Conservation (phyloP, 176 grass and related monocot species). For the Phoenix dactylifera region DNA sequence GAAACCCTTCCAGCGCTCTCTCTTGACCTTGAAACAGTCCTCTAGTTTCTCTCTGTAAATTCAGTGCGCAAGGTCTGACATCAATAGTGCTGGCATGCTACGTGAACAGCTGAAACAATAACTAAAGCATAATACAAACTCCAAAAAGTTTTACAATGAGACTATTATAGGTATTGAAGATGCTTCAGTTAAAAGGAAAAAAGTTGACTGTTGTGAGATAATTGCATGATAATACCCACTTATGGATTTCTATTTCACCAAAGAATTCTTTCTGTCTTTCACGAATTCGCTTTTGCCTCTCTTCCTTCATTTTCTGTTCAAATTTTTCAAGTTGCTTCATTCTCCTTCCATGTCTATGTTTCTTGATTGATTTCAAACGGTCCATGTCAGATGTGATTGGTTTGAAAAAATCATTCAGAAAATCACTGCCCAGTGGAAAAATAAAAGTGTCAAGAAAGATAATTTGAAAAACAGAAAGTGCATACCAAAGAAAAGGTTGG, state of each 20-base stretch:
- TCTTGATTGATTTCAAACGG: slow-evolving; percentile 81
- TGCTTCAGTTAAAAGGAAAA: no score
- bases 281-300: slow-evolving; percentile 92
- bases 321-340: slow-evolving; percentile 93
- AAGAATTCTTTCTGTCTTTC: slow-evolving; percentile 99
- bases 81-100: no score
- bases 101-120: no score
- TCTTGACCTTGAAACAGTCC: slow-evolving; percentile 87
- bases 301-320: slow-evolving; percentile 99
- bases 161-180: no score
- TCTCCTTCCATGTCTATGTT: slow-evolving; percentile 82
- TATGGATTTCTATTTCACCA: slow-evolving; percentile 84
- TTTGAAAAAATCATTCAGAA: slow-evolving; percentile 93
- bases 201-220: not conserved
- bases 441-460: slow-evolving; percentile 18
- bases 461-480: slow-evolving; percentile 1
- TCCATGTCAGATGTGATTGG: slow-evolving; percentile 65
- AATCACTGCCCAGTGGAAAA: slow-evolving; percentile 62
- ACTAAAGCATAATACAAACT: no score
- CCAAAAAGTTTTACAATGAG: no score
- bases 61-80: slow-evolving; percentile 5
- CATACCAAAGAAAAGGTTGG: not conserved
- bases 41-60: slow-evolving; percentile 78
- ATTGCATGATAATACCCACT: slow-evolving; percentile 31
- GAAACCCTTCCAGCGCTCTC: slow-evolving; percentile 79